These are phyloP conservation scores for Vickermania spadyakhi DNA, from an alignment of 208 protist genomes.

Conservation along the genomic window DNA sequence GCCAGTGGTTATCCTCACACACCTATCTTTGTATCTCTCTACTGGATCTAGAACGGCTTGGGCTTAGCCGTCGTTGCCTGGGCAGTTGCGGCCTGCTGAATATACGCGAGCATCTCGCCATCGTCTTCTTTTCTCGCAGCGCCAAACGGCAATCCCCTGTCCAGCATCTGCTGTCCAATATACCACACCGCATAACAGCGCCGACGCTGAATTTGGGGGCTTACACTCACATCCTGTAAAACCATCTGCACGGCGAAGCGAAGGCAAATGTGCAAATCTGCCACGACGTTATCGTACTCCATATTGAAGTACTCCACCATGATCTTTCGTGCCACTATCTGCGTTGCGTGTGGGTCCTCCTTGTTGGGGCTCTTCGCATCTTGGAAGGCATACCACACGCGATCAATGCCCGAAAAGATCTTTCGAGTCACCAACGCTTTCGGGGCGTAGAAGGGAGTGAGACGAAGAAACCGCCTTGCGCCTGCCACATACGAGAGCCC, in stretches of 20 bases:
- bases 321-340: conserved; percentile 36
- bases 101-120: conserved; percentile 61
- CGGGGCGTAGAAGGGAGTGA: conserved; percentile 71
- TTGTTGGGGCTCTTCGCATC: conserved; percentile 1
- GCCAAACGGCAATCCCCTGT: conserved; percentile 18
- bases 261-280: conserved; percentile 47
- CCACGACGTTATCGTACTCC: conserved; percentile 76
- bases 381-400: conserved; percentile 35
- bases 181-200: conserved; percentile 82
- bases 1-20: no score
- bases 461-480: conserved; percentile 71
- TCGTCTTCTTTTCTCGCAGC: conserved; percentile 39
- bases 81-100: conserved; percentile 75
- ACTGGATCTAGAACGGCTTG: background rate
- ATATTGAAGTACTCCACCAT: conserved; percentile 79
- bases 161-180: conserved; percentile 66
- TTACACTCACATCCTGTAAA: conserved; percentile 44
- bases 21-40: no score
- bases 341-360: conserved; percentile 9
- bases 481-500: conserved; percentile 65
- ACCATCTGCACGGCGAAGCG: conserved; percentile 68
- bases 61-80: conserved; percentile 19
- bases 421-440: conserved; percentile 61
- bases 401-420: conserved; percentile 48
- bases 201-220: conserved; percentile 38